Percentiles rank a stretch among this genome's conserved stretches.
phyloP scores from a whole-genome alignment of 768 basidiomycete genomes.

The Psilocybe sp. region DNA sequence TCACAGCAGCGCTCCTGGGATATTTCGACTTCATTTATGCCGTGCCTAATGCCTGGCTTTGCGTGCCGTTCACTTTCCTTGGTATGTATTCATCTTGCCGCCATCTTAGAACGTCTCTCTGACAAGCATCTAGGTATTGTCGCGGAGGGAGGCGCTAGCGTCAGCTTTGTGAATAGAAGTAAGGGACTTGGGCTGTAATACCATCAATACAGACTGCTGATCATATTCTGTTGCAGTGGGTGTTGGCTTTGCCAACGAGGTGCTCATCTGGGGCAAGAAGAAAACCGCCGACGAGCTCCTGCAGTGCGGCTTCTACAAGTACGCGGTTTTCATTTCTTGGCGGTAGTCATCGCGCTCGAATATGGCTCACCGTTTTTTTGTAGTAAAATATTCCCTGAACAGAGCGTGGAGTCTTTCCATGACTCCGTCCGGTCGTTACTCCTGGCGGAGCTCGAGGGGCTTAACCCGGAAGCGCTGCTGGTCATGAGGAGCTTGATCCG shows the following conservation, averaged over 20 bases:
- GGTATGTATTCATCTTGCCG: slow-evolving; percentile 29
- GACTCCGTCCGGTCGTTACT: slow-evolving; percentile 44
- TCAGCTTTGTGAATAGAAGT: slow-evolving; percentile 67
- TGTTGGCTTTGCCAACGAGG: slow-evolving; percentile 66
- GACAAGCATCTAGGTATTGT: slow-evolving; percentile 46
- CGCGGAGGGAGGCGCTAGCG: slow-evolving; percentile 68
- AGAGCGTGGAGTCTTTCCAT: slow-evolving; percentile 53
- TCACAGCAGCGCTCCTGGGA: slow-evolving; percentile 70
- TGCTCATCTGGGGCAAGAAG: slow-evolving; percentile 68
- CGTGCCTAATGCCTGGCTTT: slow-evolving; percentile 58
- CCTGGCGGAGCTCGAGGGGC: slow-evolving; percentile 52
- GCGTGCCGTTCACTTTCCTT: slow-evolving; percentile 66
- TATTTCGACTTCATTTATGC: slow-evolving; percentile 76
- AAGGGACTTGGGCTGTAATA: too few species aligned
- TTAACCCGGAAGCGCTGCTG: slow-evolving; percentile 54
- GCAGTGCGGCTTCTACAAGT: slow-evolving; percentile 65
- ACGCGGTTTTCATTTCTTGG: slow-evolving; percentile 11
- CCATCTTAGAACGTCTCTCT: neutral
- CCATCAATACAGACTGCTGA: neutral
- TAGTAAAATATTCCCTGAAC: slow-evolving; percentile 55
- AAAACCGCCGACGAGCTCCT: slow-evolving; percentile 56
- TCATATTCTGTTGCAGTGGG: slow-evolving; percentile 49
- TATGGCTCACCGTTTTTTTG: slow-evolving; percentile 3
- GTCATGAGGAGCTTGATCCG: slow-evolving; percentile 52
- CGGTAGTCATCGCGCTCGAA: neutral